Evolutionary conservation across 2,329 filamentous ascomycete species (phyloP).

Genomic region (Phaeomoniella chlamydospora): DNA sequence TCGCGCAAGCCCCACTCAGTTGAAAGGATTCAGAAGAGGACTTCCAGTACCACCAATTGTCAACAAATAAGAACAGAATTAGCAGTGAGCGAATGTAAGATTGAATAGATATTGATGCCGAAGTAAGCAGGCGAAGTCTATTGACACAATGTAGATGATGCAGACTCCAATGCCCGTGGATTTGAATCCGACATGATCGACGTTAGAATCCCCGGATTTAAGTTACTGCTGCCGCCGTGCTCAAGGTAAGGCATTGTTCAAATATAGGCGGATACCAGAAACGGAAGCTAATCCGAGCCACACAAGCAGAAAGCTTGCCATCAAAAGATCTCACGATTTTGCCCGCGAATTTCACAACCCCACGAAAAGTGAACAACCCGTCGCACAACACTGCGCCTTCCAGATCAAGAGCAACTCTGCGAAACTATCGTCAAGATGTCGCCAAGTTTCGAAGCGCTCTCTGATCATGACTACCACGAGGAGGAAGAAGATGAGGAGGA

Average conservation of each 20-base stretch:
- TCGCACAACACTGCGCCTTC: conserved; percentile 1
- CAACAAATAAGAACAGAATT: no score
- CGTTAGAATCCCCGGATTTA: neutral
- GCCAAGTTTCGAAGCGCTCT: conserved; percentile 81
- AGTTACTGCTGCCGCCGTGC: no score
- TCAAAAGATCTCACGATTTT: neutral
- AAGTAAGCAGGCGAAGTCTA: no score
- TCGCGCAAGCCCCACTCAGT: no score
- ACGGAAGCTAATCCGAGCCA: neutral
- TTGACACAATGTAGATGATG: no score
- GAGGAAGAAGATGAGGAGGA: conserved; percentile 74
- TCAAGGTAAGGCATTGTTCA: neutral
- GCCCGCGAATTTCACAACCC: neutral
- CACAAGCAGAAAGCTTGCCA: neutral
- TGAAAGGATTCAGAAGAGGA: no score
- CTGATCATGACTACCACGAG: conserved; percentile 72
- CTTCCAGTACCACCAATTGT: no score
- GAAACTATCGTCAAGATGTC: conserved; percentile 57
- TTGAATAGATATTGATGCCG: no score
- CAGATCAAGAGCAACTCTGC: neutral
- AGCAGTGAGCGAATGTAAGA: no score
- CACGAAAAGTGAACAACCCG: conserved; percentile 2
- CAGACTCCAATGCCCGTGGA: neutral
- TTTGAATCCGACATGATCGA: conserved; percentile 1
- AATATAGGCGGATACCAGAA: neutral